Conservation (phyloP, 1,139 yeast species). For the Geotrichum macrosporum region DNA sequence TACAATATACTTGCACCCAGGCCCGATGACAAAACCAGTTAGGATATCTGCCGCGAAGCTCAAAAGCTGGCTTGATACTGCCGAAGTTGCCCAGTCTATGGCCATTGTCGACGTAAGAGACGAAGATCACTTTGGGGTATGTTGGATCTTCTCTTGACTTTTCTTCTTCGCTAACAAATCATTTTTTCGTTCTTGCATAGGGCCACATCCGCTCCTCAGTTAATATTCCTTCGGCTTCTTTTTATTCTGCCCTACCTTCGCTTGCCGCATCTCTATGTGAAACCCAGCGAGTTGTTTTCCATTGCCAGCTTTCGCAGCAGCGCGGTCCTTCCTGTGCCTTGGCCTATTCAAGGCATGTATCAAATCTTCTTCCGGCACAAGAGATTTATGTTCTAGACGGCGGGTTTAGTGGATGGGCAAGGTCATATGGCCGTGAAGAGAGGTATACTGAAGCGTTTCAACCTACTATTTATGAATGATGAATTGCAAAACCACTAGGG, state of each 20-base stretch:
- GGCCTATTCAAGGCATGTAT: constrained; percentile 54
- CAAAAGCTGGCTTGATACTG: constrained; percentile 30
- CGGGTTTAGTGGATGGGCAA: constrained; percentile 85
- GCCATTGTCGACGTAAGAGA: constrained; percentile 86
- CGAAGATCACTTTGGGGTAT: constrained; percentile 61
- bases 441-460: constrained; percentile 7
- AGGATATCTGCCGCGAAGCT: constrained; percentile 27
- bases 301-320: constrained; percentile 84
- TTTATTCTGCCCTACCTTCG: constrained; percentile 44
- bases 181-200: constrained; percentile 23
- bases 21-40: constrained; percentile 8
- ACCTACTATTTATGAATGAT: constrained; percentile 2
- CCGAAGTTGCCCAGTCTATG: constrained; percentile 32
- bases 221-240: constrained; percentile 56
- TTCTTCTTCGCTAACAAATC: constrained; percentile 7
- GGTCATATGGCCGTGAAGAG: constrained; percentile 49
- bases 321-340: constrained; percentile 85
- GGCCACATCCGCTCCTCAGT: constrained; percentile 67
- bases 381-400: constrained; percentile 72
- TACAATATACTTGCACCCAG: neutral
- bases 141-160: constrained; percentile 24
- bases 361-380: constrained; percentile 40
- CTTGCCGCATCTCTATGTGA: constrained; percentile 42
- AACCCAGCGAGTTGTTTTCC: constrained; percentile 65
- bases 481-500: no score